Percentiles rank a stretch among this genome's conserved stretches.
These are phyloP conservation scores for Suhomyces faveliae DNA, from an alignment of 805 yeast species.

Conservation along the genomic window DNA sequence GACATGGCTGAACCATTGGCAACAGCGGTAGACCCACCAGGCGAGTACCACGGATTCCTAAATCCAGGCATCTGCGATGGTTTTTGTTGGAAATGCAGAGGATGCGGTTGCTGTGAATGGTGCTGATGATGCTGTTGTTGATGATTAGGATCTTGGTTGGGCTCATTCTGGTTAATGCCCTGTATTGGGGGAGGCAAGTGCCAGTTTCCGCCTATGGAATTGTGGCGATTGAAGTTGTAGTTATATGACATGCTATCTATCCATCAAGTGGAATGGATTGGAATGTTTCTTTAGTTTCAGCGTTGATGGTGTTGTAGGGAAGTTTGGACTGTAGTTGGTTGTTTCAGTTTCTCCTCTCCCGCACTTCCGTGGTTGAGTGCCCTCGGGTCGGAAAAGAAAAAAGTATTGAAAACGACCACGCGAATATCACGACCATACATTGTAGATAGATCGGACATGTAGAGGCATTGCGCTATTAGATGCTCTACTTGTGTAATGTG, in stretches of 20 bases:
- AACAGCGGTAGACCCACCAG: constrained; percentile 13
- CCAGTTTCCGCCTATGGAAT: constrained; percentile 41
- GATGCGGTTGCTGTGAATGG: constrained; percentile 4
- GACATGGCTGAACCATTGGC: constrained; percentile 9
- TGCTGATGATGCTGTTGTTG: constrained; percentile 7
- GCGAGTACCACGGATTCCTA: constrained; percentile 45
- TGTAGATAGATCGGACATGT: neutral
- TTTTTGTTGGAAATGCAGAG: constrained; percentile 6
- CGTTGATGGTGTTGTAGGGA: neutral
- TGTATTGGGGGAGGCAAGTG: constrained; percentile 29
- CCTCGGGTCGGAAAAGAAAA: constrained; percentile 1
- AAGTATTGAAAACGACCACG: neutral
- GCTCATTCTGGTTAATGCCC: constrained; percentile 11
- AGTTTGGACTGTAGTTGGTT: neutral
- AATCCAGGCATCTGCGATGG: constrained; percentile 27
- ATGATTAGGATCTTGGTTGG: constrained; percentile 6
- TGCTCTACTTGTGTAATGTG: no score
- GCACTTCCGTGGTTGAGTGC: constrained; percentile 1
- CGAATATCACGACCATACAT: neutral
- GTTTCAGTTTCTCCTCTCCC: constrained; percentile 1
- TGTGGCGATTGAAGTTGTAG: constrained; percentile 35
- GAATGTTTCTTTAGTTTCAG: neutral
- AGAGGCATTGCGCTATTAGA: neutral
- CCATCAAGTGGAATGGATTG: neutral
- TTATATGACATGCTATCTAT: constrained; percentile 27